Evolutionary conservation across 2,329 filamentous ascomycete genomes (phyloP), one percentile per base, ranked within the genome.

Genomic region (Aureobasidium mangrovei): DNA sequence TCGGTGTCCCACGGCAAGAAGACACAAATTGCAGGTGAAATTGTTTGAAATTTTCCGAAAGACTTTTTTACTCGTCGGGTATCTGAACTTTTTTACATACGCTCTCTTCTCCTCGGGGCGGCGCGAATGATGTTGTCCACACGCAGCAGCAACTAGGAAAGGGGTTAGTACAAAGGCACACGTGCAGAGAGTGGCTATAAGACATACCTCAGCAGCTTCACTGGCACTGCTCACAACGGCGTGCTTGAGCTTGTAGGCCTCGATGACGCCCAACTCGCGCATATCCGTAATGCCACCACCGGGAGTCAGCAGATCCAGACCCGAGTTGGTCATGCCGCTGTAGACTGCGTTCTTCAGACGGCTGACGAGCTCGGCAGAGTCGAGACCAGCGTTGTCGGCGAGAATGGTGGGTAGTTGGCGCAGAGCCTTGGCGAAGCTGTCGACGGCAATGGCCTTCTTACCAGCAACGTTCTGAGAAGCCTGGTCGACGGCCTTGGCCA

Each of bases 41-140:
- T 18, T 18, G 18, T 38, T 47, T 12, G 38, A 38, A 24, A 26
- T 27, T 40, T 49, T 49, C 35, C 46, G 35, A 40, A 49, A 49
- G 27, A 40, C 27, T 49, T 40, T 49, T 38, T 28, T 41, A 51
- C 29, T 51, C 47, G 12, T 43, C 49, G 49, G 49, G 49, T 53
- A 53, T 53, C 49, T 53, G 40, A 44, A 12, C 8, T 33, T 47
- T 33, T 59, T 74, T 74, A 88, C 78, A 86, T 84, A 63, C 87
- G 81, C 70, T 91, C 86, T 59, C 89, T 79, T 73, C 81, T 83
- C 69, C 93, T 79, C 52, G 93, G 93, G 51, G 93, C 93, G 49
- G 89, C 88, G 58, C 91, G 85, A 69, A 98, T 97, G 70, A 98
- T 98, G 72, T 97, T 93, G 74, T 98, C 93, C 51, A 98, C 93